Evolutionary conservation across 345 rosid genomes (phyloP).

Genomic region (Gossypium stocksii): DNA sequence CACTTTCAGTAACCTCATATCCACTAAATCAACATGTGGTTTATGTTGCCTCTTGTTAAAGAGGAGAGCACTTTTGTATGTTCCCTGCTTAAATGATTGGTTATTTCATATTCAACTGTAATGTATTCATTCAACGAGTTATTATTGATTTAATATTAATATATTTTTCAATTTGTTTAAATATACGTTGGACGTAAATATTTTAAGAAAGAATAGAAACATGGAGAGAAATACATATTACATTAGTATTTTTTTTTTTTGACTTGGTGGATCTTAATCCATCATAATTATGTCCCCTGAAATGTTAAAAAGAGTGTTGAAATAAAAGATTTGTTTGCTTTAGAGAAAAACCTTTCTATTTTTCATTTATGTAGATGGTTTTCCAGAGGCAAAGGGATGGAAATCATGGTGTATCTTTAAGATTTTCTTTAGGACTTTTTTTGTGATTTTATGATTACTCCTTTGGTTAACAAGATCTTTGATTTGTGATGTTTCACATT

Average conservation of each 20-base stretch:
- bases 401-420: constrained; percentile 1
- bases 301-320: not conserved
- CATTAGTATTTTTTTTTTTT: no score
- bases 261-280: not conserved
- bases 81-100: not conserved
- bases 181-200: no score
- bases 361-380: not conserved
- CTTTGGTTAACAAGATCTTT: not conserved
- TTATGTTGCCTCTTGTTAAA: not conserved
- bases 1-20: constrained; percentile 1
- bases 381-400: not conserved
- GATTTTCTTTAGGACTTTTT: constrained; percentile 6
- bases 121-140: not conserved
- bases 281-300: not conserved
- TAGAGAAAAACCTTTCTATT: not conserved
- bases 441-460: not conserved
- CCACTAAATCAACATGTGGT: not conserved
- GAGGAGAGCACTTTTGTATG: not conserved
- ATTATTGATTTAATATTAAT: no score
- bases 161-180: no score
- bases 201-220: not conserved
- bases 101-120: not conserved
- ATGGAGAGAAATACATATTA: no score
- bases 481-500: not conserved
- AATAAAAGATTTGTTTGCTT: constrained; percentile 9